A percentile compares a stretch with the other conserved stretches of the same genome.
Evolutionary conservation across 2,329 filamentous ascomycete genomes (phyloP).

Genomic region (Bisporella sp.): DNA sequence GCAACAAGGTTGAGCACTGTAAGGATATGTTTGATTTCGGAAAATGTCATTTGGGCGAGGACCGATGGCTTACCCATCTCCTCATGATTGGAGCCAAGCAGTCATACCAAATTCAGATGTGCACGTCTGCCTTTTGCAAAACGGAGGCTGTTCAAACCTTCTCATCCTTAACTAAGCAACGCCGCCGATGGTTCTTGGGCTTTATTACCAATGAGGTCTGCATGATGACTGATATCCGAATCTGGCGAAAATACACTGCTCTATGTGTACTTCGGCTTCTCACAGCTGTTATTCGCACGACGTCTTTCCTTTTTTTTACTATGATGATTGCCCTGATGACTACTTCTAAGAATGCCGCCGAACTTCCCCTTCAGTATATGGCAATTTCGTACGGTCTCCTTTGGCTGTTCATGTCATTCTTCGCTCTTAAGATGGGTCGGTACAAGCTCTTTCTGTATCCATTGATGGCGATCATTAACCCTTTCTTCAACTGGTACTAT

Average conservation of each 20-base stretch:
- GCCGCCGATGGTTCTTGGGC: constrained; percentile 91
- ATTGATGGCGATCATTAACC: constrained; percentile 90
- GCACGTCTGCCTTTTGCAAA: constrained; percentile 96
- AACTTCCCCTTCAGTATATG: constrained; percentile 89
- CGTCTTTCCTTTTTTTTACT: constrained; percentile 88
- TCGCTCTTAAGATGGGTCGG: constrained; percentile 75
- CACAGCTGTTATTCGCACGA: constrained; percentile 95
- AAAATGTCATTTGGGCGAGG: constrained; percentile 91
- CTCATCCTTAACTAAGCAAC: constrained; percentile 80
- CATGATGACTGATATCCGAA: constrained; percentile 89
- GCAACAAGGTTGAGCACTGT: constrained; percentile 91
- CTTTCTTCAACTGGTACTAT: constrained; percentile 97
- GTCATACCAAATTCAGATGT: constrained; percentile 94
- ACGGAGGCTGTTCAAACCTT: constrained; percentile 93
- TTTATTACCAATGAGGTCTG: constrained; percentile 98
- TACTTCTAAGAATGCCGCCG: constrained; percentile 68
- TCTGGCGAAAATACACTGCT: constrained; percentile 88
- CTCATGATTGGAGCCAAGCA: constrained; percentile 98
- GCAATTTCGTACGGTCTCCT: constrained; percentile 87
- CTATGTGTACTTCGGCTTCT: constrained; percentile 83
- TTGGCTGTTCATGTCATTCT: constrained; percentile 94
- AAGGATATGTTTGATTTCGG: constrained; percentile 95
- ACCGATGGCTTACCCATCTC: constrained; percentile 93
- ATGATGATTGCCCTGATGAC: constrained; percentile 82
- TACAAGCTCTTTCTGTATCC: constrained; percentile 96